Conservation (phyloP, 768 basidiomycete genomes). For the Gyrodon lividus region DNA sequence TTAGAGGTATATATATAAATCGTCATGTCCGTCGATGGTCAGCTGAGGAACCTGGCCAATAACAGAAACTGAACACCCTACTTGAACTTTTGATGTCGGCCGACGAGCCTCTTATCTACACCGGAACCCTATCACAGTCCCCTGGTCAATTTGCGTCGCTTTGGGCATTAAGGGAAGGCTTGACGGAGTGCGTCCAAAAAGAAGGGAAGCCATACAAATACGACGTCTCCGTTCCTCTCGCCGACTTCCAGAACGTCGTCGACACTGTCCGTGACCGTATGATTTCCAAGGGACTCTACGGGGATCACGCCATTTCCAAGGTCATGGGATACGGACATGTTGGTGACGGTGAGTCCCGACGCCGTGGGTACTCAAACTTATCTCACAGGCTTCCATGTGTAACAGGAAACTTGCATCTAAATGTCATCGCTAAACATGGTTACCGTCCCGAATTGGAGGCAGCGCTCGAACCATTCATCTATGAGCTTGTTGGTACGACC, state of each 20-base stretch:
- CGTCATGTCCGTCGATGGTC: slow-evolving; percentile 4
- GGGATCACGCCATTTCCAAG: slow-evolving; percentile 72
- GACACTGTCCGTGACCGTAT: slow-evolving; percentile 76
- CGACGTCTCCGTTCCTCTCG: slow-evolving; percentile 86
- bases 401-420: slow-evolving; percentile 90
- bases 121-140: slow-evolving; percentile 89
- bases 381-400: slow-evolving; percentile 1
- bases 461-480: slow-evolving; percentile 92
- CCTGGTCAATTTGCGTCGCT: slow-evolving; percentile 85
- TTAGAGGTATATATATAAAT: slow-evolving; percentile 62
- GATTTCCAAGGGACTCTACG: slow-evolving; percentile 63
- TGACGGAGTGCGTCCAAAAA: slow-evolving; percentile 90
- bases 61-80: slow-evolving; percentile 82
- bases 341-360: slow-evolving; percentile 74
- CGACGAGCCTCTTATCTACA: slow-evolving; percentile 75
- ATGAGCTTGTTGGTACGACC: slow-evolving; percentile 79
- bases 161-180: slow-evolving; percentile 89
- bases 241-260: slow-evolving; percentile 84
- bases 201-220: slow-evolving; percentile 97
- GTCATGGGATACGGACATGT: slow-evolving; percentile 96
- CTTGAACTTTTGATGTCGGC: slow-evolving; percentile 76
- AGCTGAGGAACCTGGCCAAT: slow-evolving; percentile 1
- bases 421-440: slow-evolving; percentile 71
- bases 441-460: slow-evolving; percentile 83
- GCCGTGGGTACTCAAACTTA: not conserved